Percentiles rank a stretch among this genome's conserved stretches.
phyloP scores from a whole-genome alignment of 257 asterid species.

The Apocynum venetum region DNA sequence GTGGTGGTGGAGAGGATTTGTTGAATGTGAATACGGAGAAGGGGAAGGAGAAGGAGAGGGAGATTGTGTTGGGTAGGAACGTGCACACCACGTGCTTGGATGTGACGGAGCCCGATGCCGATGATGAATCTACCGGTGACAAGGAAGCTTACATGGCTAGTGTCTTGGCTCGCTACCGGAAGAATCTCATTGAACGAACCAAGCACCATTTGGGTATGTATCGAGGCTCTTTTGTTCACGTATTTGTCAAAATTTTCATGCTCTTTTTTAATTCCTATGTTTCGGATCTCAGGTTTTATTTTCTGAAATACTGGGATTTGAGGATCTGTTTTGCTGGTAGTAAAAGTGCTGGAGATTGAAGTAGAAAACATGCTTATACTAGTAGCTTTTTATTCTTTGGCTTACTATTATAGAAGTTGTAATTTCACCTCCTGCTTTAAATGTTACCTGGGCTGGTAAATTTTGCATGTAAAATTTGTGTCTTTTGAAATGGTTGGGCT shows the following conservation, averaged over 20 bases:
- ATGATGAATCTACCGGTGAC: conserved; percentile 94
- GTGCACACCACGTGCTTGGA: conserved; percentile 73
- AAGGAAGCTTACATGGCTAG: conserved; percentile 95
- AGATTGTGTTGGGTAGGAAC: conserved; percentile 75
- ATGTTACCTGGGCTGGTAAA: not conserved
- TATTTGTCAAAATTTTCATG: not conserved
- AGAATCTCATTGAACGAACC: conserved; percentile 74
- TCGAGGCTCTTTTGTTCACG: not conserved
- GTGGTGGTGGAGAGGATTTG: not conserved
- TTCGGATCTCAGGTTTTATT: not conserved
- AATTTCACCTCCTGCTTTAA: not conserved
- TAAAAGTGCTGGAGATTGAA: not conserved
- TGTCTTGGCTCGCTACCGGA: conserved; percentile 82
- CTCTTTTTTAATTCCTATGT: not conserved
- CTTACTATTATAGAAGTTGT: not conserved
- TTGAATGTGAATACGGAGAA: conserved; percentile 14
- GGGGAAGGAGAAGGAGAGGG: conserved; percentile 35
- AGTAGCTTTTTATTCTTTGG: not conserved
- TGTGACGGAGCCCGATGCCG: conserved; percentile 94
- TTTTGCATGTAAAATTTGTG: not conserved
- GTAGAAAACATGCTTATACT: not conserved
- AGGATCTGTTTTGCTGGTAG: not conserved
- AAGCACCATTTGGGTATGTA: conserved; percentile 77
- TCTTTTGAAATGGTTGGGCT: not conserved
- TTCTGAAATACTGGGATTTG: not conserved